Conservation (phyloP, 192 early-diverging fungal species). For the Allomyces arbusculus region DNA sequence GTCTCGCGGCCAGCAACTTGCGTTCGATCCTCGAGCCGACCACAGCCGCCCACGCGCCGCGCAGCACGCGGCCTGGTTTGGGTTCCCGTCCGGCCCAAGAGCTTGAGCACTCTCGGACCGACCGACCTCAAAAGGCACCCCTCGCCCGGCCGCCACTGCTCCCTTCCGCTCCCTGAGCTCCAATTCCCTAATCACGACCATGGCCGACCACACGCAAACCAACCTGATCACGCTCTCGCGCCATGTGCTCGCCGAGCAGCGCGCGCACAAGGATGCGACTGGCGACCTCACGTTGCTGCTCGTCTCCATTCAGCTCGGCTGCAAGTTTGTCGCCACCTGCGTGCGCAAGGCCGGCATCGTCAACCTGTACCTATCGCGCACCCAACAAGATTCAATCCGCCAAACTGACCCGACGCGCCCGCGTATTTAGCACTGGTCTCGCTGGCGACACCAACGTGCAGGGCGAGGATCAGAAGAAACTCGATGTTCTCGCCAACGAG, state of each 20-base stretch:
- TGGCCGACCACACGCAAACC: conserved; percentile 46
- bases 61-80: too few species aligned
- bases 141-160: neutral
- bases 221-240: conserved; percentile 86
- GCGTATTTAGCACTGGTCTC: conserved; percentile 44
- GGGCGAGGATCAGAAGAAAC: conserved; percentile 87
- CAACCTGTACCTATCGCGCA: conserved; percentile 44
- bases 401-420: too few species aligned
- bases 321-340: conserved; percentile 93
- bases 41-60: neutral
- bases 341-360: conserved; percentile 90
- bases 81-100: too few species aligned
- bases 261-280: conserved; percentile 57
- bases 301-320: conserved; percentile 72
- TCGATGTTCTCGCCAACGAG: conserved; percentile 91
- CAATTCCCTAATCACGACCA: conserved; percentile 1
- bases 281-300: conserved; percentile 88
- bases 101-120: too few species aligned
- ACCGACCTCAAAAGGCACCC: neutral
- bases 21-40: neutral
- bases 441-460: conserved; percentile 78
- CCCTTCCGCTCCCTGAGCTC: neutral
- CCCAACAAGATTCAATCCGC: too few species aligned
- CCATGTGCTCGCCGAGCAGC: conserved; percentile 82
- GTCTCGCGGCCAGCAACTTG: neutral